These are phyloP conservation scores for Monosporozyma solicola DNA, from an alignment of 805 yeast genomes.

Conservation along the genomic window DNA sequence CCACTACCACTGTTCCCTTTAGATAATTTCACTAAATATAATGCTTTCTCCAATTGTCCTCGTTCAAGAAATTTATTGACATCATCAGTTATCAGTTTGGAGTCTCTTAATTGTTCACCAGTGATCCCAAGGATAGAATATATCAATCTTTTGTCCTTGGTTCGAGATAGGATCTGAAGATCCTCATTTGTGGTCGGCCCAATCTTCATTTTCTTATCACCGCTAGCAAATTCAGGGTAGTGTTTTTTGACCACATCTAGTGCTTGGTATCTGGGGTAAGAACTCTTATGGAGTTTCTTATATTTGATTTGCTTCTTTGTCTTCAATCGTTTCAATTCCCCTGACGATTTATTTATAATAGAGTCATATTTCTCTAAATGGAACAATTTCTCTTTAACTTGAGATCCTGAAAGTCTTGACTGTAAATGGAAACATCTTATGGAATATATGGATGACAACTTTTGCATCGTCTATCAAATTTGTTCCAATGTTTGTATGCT, in stretches of 20 bases:
- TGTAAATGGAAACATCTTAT: not conserved
- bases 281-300: conserved; percentile 18
- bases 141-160: conserved; percentile 38
- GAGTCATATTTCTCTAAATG: conserved; percentile 10
- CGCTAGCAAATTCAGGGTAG: conserved; percentile 5
- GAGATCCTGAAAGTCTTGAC: conserved; percentile 5
- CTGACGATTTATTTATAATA: conserved; percentile 13
- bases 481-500: not conserved
- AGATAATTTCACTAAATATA: conserved; percentile 41
- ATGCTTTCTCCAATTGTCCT: conserved; percentile 45
- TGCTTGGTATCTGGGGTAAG: conserved; percentile 24
- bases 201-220: conserved; percentile 10
- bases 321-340: conserved; percentile 11
- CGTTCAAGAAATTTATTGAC: conserved; percentile 42
- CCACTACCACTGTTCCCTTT: conserved; percentile 46
- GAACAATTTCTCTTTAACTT: conserved; percentile 14
- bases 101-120: conserved; percentile 49
- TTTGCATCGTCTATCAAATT: not conserved
- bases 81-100: conserved; percentile 46
- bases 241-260: conserved; percentile 15
- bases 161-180: conserved; percentile 21
- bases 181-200: conserved; percentile 34
- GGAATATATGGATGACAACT: not conserved
- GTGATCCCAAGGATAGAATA: conserved; percentile 52
- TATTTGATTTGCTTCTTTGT: conserved; percentile 12